Evolutionary conservation across 768 basidiomycete species (phyloP).

Genomic region (Mycena alexandri): DNA sequence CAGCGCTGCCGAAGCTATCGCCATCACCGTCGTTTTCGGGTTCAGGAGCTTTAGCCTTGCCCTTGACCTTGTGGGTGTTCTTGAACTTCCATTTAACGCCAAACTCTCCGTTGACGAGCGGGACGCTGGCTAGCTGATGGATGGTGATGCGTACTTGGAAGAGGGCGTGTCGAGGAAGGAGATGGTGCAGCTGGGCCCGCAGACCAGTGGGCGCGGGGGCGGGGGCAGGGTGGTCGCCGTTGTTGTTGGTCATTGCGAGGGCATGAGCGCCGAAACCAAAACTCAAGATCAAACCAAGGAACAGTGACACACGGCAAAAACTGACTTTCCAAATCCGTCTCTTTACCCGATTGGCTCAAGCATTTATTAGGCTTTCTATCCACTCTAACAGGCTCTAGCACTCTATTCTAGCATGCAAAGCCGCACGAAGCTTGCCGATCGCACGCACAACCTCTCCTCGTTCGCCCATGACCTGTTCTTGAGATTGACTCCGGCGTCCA

Average conservation of each 20-base stretch:
- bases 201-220: slow-evolving; percentile 41
- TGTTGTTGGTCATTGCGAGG: slow-evolving; percentile 17
- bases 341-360: not conserved
- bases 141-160: slow-evolving; percentile 73
- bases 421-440: slow-evolving; percentile 65
- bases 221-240: slow-evolving; percentile 3
- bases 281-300: not conserved
- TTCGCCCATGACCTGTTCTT: slow-evolving; percentile 79
- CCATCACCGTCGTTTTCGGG: slow-evolving; percentile 21
- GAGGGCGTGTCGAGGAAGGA: slow-evolving; percentile 74
- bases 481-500: not conserved
- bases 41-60: slow-evolving; percentile 37
- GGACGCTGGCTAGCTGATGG: slow-evolving; percentile 80
- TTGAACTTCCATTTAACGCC: slow-evolving; percentile 81
- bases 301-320: too few relatives aligned
- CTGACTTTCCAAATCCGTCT: too few relatives aligned
- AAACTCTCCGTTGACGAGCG: slow-evolving; percentile 79
- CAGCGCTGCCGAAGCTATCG: slow-evolving; percentile 27
- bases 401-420: slow-evolving; percentile 53
- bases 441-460: slow-evolving; percentile 80
- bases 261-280: slow-evolving; percentile 1
- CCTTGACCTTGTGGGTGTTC: slow-evolving; percentile 54
- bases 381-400: slow-evolving; percentile 35
- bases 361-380: not conserved
- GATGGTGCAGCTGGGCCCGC: slow-evolving; percentile 69